Percentiles rank a stretch among this genome's conserved stretches.
Conservation (phyloP, 75 land plant genomes). For the Larix kaempferi region DNA sequence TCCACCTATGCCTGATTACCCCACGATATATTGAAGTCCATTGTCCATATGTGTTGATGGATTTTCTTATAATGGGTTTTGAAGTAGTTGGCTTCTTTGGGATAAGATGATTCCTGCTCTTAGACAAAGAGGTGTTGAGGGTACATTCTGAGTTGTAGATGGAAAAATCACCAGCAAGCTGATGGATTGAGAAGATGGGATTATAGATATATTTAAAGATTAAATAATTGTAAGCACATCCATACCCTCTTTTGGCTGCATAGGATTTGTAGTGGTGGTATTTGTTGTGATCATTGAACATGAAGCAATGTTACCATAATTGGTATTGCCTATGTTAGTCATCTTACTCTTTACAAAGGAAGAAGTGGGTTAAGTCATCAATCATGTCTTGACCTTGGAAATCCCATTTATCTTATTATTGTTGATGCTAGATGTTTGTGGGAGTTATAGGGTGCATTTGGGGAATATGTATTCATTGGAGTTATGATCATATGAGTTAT, state of each 20-base stretch:
- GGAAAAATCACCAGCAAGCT: background rate
- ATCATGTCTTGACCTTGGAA: too few relatives aligned
- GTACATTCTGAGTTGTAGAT: background rate
- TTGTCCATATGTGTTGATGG: conserved; percentile 81
- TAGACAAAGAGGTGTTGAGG: background rate
- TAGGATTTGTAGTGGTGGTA: background rate
- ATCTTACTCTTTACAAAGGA: background rate
- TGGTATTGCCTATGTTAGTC: background rate
- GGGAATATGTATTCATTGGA: background rate
- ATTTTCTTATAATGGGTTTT: conserved; percentile 59
- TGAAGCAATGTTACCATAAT: background rate
- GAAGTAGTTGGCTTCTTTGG: background rate
- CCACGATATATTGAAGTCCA: conserved; percentile 76
- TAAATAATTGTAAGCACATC: conserved; percentile 1
- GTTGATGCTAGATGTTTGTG: background rate
- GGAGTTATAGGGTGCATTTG: conserved; percentile 2
- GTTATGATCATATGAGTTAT: background rate
- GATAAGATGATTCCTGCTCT: conserved; percentile 14
- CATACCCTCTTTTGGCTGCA: background rate
- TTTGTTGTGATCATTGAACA: background rate
- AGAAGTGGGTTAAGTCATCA: conserved; percentile 13
- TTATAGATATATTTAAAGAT: conserved; percentile 21
- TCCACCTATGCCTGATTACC: conserved; percentile 92
- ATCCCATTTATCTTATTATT: conserved; percentile 7
- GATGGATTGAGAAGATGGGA: background rate